Base-by-base conservation (phyloP, 2,329 filamentous ascomycete genomes). In the Fusarium tupiense region DNA sequence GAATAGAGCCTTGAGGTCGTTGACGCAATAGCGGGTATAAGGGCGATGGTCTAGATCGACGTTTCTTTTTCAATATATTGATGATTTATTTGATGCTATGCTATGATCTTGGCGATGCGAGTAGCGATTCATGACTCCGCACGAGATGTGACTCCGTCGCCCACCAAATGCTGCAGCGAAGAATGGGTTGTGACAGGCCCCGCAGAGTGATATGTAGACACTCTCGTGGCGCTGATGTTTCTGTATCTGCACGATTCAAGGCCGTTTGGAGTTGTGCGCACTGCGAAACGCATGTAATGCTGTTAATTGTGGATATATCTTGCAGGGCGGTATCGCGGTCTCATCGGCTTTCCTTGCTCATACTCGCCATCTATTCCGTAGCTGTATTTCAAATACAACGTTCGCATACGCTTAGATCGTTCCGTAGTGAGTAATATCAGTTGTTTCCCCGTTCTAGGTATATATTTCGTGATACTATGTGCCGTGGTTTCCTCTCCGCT, bases 341-440 rank as follows among this genome's bases (percentile, higher is more conserved):
- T 14, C 4, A n/a, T 29, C 14, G 5, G 8, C 11, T 8, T 19
- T 29, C 20, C 20, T 4, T 40, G 20, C 5, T 13, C 10, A 54
- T 22, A 9, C 33, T 35, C 14, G 33, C 33, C 3, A 35, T 35
- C 0, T 5, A 35, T 35, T 35, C 14, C 3, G 13, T 35, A 35
- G 33, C 33, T 35, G 33, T 35, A 35, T 35, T 35, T 35, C 33
- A 8, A 0, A 35, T 16, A 8, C 33, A 2, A 35, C 33, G 33
- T 16, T 35, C 1, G 33, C 1, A 20, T 3, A 1, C 12, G 13
- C 9, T 7, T 26, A 19, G 2, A 12, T 14, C 6, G 1, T 12
- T 8, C 5, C 38, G 6, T 4, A 17, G 19, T 54, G 7, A 13
- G 8, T 29, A 37, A 22, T 5, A 9, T 54, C 14, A 14, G 14